Evolutionary conservation across 257 asterid species (phyloP).

Genomic region (Solanum gandarillasii): DNA sequence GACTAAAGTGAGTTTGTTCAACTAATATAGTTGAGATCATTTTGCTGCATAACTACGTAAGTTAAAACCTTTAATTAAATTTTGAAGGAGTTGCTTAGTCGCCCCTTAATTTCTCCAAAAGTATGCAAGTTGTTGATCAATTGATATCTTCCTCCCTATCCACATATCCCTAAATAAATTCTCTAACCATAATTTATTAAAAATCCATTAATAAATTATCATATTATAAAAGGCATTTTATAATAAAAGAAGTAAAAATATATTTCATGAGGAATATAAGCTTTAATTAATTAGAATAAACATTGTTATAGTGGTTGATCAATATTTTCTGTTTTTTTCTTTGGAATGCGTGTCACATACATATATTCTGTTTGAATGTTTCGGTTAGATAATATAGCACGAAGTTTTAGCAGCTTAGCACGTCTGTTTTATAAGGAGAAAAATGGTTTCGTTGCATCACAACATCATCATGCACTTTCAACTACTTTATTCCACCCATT

Average conservation of each 20-base stretch:
- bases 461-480: slow-evolving; percentile 20
- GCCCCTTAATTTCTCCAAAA: slow-evolving; percentile 22
- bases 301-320: slow-evolving; percentile 15
- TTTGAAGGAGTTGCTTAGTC: not conserved
- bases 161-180: not conserved
- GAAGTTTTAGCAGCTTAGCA: not conserved
- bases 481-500: slow-evolving; percentile 28
- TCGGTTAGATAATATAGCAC: not conserved
- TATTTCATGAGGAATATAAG: not conserved
- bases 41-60: not conserved
- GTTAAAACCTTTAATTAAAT: slow-evolving; percentile 7
- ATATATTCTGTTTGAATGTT: not conserved
- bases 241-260: not conserved
- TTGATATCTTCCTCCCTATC: not conserved
- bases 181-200: not conserved
- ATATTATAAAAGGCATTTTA: not conserved
- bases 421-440: not conserved
- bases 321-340: slow-evolving; percentile 1
- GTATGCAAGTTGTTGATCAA: slow-evolving; percentile 26
- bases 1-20: slow-evolving; percentile 33
- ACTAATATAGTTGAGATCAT: slow-evolving; percentile 24
- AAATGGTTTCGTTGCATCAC: slow-evolving; percentile 25
- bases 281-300: not conserved
- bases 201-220: not conserved
- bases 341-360: not conserved